Evolutionary conservation across 139 green algal species (phyloP), one percentile per base, ranked within the genome.

Genomic region (Deuterostichococcus epilithicus): DNA sequence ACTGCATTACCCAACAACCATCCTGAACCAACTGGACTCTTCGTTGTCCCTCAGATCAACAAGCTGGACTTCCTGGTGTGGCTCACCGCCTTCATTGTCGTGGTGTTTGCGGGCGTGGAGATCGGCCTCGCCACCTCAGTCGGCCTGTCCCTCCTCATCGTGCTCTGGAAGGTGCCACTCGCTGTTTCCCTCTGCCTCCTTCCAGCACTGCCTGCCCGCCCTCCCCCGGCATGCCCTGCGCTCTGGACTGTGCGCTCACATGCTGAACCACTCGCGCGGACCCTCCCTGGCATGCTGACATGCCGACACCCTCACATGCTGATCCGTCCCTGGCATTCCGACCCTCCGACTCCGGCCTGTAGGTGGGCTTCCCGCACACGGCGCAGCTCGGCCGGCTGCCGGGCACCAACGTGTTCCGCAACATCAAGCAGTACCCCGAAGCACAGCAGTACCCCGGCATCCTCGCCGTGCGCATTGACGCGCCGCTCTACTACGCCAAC

Each of bases 401-500:
- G 15, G 68, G 76, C 28, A 93, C 87, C 45, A 77, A 58, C 30
- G 84, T 90, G 35, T 91, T 88, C 81, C 83, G 91, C 72, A 94
- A 93, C 80, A 65, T 94, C 25, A 85, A 92, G 78, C 92, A 96
- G 82, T 95, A 95, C 83, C 85, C 84, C 22, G 79, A 91, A 35
- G 90, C 89, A 6, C 70, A 86, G 67, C 73, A 78, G 36, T 33
- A 81, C 34, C 77, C 86, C 2, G 86, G 88, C 30, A 79, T 95
- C 32, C 80, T 95, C 10, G 30, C 91, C 22, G 73, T 92, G 45
- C 83, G 91, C 39, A 84, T 95, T 1, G 91, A 95, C 37, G 82
- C 91, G 0, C 84, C 91, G 28, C 78, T 93, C 47, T 94, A 89
- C 83, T 97, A 94, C 78, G 91, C 90, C 69, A 96, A 95, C 71